These are phyloP conservation scores for Termitomyces sp. DNA, from an alignment of 768 basidiomycete species.

Conservation along the genomic window DNA sequence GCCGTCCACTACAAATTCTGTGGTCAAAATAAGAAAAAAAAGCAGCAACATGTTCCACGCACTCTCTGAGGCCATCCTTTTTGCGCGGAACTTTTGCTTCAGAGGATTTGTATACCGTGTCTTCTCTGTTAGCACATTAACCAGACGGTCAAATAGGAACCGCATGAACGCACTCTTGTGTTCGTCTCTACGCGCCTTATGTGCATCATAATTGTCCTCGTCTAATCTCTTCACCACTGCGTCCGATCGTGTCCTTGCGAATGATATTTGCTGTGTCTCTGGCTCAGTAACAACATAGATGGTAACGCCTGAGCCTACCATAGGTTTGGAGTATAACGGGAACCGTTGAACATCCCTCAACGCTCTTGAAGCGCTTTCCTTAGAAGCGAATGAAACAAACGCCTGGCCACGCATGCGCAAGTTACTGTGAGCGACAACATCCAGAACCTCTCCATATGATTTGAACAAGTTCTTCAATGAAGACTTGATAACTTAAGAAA, in stretches of 20 bases:
- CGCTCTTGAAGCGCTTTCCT: constrained; percentile 82
- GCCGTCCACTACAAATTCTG: constrained; percentile 54
- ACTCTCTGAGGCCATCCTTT: constrained; percentile 82
- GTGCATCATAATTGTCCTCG: constrained; percentile 61
- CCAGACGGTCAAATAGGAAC: background rate
- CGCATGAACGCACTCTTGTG: constrained; percentile 70
- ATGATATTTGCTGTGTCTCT: constrained; percentile 81
- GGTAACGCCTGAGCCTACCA: constrained; percentile 53
- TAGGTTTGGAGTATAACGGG: constrained; percentile 93
- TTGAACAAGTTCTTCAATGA: constrained; percentile 89
- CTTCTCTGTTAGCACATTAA: constrained; percentile 42
- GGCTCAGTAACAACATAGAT: constrained; percentile 3
- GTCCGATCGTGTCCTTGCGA: constrained; percentile 86
- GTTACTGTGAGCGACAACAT: constrained; percentile 94
- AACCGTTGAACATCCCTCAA: constrained; percentile 92
- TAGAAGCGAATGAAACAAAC: constrained; percentile 86
- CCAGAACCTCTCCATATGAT: constrained; percentile 87
- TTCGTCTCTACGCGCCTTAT: constrained; percentile 69
- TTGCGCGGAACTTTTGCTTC: constrained; percentile 79
- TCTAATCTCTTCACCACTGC: constrained; percentile 81
- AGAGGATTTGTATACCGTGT: constrained; percentile 89
- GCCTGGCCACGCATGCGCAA: constrained; percentile 98
- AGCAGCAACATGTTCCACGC: constrained; percentile 16
- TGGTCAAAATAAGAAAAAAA: constrained; percentile 6
- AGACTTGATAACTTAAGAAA: constrained; percentile 72